Evolutionary conservation across 768 basidiomycete species (phyloP), one percentile per base, ranked within the genome.

Genomic region (Chiua virens): DNA sequence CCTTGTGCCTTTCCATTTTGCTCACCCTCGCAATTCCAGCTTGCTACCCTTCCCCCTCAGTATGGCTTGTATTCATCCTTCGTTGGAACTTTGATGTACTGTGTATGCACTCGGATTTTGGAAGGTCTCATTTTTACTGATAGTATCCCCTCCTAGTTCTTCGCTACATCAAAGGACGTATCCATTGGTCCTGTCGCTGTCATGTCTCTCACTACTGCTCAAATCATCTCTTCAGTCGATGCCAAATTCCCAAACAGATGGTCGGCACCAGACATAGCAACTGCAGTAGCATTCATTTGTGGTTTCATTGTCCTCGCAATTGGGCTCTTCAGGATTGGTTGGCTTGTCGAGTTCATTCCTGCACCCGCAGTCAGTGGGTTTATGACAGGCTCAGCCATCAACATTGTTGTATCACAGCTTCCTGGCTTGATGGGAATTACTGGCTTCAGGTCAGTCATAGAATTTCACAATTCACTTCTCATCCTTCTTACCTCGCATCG

Each of bases 121-220:
- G 4, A 27, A 25, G 7, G 1, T n/a, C 5, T 13, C 6, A 21
- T 18, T 2, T 17, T 0, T 2, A 5, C 18, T 42, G 13, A 58
- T 17, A 5, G n/a, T 14, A 8, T 27, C 30, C 28, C 34, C 38
- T 39, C 34, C 36, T 56, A 92, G 87, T 81, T 97, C 73, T 98
- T 98, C 64, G 96, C 94, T 21, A 98, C 97, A 0, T 92, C 92
- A 25, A 98, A 98, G 70, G 97, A 99, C 75, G 91, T 99, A 37
- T 95, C 93, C n/a, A 98, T 99, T 59, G 97, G 97, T 44, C 97
- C 97, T 3, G 96, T 98, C 59, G 96, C 97, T 8, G 96, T 99
- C 66, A 97, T 99, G 94, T 95, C 92, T 3, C 79, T 97, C 45
- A 88, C 89, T 18, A 82, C 85, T 17, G 79, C 91, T 8, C 83